These are phyloP conservation scores for Penicillium sp. DNA, from an alignment of 2,329 filamentous ascomycete genomes.

Conservation along the genomic window DNA sequence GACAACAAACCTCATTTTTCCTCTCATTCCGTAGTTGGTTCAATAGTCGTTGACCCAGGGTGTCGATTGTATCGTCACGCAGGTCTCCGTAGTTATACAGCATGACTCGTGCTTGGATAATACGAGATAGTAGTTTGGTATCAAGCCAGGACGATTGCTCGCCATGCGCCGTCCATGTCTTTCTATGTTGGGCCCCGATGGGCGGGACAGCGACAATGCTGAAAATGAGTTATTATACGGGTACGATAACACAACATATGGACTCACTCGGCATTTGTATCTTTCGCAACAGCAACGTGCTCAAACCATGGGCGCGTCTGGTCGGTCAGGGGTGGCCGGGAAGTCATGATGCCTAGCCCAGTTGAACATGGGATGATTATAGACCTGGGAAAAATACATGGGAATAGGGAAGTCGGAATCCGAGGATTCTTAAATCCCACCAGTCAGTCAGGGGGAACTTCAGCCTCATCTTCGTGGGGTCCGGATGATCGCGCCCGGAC, in stretches of 20 bases:
- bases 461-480: constrained; percentile 16
- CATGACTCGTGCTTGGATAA: constrained; percentile 23
- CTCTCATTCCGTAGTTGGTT: constrained; percentile 20
- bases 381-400: neutral
- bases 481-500: constrained; percentile 14
- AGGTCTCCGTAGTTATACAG: constrained; percentile 25
- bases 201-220: constrained; percentile 33
- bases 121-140: constrained; percentile 16
- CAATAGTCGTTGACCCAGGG: constrained; percentile 21
- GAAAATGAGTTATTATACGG: neutral
- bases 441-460: constrained; percentile 1
- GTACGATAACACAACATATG: neutral
- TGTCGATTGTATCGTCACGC: constrained; percentile 22
- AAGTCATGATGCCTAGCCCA: constrained; percentile 9
- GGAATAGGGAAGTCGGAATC: neutral
- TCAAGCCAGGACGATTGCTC: constrained; percentile 22
- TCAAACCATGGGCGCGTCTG: constrained; percentile 14
- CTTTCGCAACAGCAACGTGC: constrained; percentile 5
- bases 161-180: constrained; percentile 22
- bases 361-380: neutral
- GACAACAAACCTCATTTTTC: constrained; percentile 13
- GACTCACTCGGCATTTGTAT: constrained; percentile 25
- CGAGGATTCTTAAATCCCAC: neutral
- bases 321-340: neutral
- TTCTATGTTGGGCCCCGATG: constrained; percentile 27